Evolutionary conservation across 2,329 filamentous ascomycete genomes (phyloP).

Genomic region (Aspergillus aculeatinus): DNA sequence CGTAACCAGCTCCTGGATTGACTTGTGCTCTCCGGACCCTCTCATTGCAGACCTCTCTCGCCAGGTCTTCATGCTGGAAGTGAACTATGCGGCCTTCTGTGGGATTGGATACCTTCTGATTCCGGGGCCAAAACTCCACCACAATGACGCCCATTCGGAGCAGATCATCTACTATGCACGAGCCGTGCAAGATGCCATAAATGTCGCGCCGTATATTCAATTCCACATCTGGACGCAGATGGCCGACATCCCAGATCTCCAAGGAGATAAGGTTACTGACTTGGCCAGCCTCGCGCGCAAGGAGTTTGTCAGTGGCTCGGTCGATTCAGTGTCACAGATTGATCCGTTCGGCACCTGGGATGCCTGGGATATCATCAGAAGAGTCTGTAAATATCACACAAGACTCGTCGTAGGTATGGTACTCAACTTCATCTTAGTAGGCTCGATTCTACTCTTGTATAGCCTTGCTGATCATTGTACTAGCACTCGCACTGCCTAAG

Average conservation of each 20-base stretch:
- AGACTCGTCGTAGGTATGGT: conserved; percentile 76
- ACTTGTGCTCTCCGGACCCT: conserved; percentile 78
- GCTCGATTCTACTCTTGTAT: neutral
- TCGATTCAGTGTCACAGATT: conserved; percentile 48
- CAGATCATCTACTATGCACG: conserved; percentile 74
- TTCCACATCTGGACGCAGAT: conserved; percentile 81
- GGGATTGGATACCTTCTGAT: conserved; percentile 82
- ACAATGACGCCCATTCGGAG: conserved; percentile 50
- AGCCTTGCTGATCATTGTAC: conserved; percentile 15
- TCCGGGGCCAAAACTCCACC: conserved; percentile 69
- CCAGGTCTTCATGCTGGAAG: conserved; percentile 85
- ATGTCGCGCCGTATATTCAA: conserved; percentile 71
- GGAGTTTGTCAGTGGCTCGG: conserved; percentile 36
- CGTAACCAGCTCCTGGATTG: conserved; percentile 87
- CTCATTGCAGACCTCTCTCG: conserved; percentile 81
- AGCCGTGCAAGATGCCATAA: conserved; percentile 76
- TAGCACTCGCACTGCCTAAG: conserved; percentile 59
- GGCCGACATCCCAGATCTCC: conserved; percentile 68
- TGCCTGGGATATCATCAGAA: conserved; percentile 85
- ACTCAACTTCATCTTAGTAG: neutral
- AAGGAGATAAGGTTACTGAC: conserved; percentile 46
- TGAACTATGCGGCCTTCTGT: conserved; percentile 94
- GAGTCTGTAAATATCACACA: conserved; percentile 78
- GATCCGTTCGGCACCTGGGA: conserved; percentile 85
- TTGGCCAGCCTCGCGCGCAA: conserved; percentile 44